Base-by-base conservation (phyloP, 441 rosid genomes). In the Pelargonium fulgidum region DNA sequence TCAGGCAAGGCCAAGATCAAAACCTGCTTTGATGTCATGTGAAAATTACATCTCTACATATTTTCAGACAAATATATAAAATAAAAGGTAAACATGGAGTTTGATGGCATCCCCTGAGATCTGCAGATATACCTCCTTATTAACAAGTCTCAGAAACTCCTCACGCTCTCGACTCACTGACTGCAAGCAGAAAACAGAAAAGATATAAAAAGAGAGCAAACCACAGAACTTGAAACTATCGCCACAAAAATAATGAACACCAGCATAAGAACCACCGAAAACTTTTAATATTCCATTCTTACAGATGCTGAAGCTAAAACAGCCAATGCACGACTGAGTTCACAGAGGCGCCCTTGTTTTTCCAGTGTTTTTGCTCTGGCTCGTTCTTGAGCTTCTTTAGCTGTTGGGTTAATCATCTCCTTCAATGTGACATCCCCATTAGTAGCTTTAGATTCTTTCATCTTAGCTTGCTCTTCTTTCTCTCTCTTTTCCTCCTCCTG, bases 271-370 rank as follows among this genome's bases (percentile, higher is more conserved):
- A 54, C 9, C 20, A 71, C 22, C 20, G 41, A 72, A 65, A 66
- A 4, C 9, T 20, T n/a, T 52, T 56, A 41, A 61, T 0, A 70
- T 42, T 64, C 4, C 71, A 61, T 75, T 65, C 95, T 88, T 85
- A 94, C 96, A 71, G 97, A 93, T 72, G 96, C 98, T 44, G 92
- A 90, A 82, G 96, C 96, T 71, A 90, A 84, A 75, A 93, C 86
- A 65, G 97, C 96, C 81, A 91, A 76, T 58, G 98, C 97, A 68
- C 75, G 89, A 76, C 98, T 91, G 62, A 93, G 83, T 77, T 89
- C 78, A 80, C 93, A 89, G 48, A 93, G 88, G 56, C 89, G 89
- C 78, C 88, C 97, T 48, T 79, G 84, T 77, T 86, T 87, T 64
- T 86, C 97, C 68, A 85, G 39, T 73, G 89, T 71, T 85, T 84